Evolutionary conservation across 1,284 basidiomycete genomes (phyloP).

Genomic region (Tilletia indica): DNA sequence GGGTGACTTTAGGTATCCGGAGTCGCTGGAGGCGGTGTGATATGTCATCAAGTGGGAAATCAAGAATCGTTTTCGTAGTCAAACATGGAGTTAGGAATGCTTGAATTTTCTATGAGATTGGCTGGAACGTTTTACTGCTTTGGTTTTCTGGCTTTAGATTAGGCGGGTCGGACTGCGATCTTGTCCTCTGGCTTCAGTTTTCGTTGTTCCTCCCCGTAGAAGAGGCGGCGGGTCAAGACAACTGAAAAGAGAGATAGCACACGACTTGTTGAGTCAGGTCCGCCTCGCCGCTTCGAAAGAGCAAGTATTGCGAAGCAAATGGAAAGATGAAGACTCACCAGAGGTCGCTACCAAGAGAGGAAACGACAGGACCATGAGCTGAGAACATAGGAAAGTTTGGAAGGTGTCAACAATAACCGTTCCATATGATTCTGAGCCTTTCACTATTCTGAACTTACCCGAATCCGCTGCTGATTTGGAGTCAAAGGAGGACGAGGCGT

Average conservation of each 20-base stretch:
- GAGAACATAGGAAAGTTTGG: background rate
- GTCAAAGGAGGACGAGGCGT: conserved; percentile 10
- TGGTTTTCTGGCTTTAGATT: background rate
- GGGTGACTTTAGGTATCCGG: conserved; percentile 11
- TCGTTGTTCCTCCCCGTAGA: conserved; percentile 8
- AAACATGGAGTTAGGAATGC: too few relatives aligned
- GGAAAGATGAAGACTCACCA: background rate
- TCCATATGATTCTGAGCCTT: too few relatives aligned
- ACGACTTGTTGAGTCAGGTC: background rate
- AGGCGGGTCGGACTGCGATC: conserved; percentile 11
- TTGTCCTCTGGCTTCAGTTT: conserved; percentile 14
- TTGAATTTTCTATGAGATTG: too few relatives aligned
- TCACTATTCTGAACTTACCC: background rate
- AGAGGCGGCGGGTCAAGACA: conserved; percentile 8
- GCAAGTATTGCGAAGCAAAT: background rate
- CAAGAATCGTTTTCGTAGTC: too few relatives aligned
- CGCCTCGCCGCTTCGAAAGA: background rate
- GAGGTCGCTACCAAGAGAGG: conserved; percentile 2
- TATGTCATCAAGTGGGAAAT: too few relatives aligned
- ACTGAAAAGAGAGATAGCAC: background rate
- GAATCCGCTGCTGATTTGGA: conserved; percentile 16
- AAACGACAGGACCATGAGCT: conserved; percentile 9
- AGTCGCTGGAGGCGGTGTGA: conserved; percentile 14
- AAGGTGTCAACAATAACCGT: too few relatives aligned
- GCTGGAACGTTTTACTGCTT: background rate